Evolutionary conservation across 1,139 yeast species (phyloP), one percentile per base, ranked within the genome.

Genomic region (Suhomyces choctaworum): DNA sequence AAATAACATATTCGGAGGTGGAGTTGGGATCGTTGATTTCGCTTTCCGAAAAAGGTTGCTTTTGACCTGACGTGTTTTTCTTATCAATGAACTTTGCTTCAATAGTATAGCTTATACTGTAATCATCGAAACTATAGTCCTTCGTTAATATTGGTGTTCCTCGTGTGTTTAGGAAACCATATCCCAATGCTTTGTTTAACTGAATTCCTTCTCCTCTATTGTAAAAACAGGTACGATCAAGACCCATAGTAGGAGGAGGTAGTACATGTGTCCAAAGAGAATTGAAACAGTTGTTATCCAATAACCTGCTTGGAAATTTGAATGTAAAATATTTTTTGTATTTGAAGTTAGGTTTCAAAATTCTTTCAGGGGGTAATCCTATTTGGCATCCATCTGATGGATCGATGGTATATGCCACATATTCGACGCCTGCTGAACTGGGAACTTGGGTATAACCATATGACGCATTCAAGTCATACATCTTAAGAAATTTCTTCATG

Each of bases 221-320:
- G 35, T 52, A 47, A 34, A 70, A 70, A 25, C 71, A 56, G 0
- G 73, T 64, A 20, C 57, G 56, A 50, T 78, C 82, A 3, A 79
- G 54, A 2, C 89, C 89, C 54, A 78, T 62, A 16, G 84, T 70
- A 9, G 89, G 88, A 0, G 89, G 89, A 7, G 82, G 67, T 31
- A 74, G 52, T 25, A 75, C 64, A 53, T 82, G 89, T 1, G 75
- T 62, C 22, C 70, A 59, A 11, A 72, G 59, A 25, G 74, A 71
- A 45, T 79, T 78, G 16, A 71, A 64, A 51, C 89, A 82, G 2
- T 70, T 60, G 22, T 70, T 72, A 48, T 82, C 89, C 26, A 82
- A 58, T 28, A 80, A 57, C 38, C 67, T 70, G 24, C 64, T 62
- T 0, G 89, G 90, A 38, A 82, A 70, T 51, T 72, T 78, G 56